These are phyloP conservation scores for Fomitopsis schrenkii DNA, from an alignment of 1,284 basidiomycete genomes.

Conservation along the genomic window DNA sequence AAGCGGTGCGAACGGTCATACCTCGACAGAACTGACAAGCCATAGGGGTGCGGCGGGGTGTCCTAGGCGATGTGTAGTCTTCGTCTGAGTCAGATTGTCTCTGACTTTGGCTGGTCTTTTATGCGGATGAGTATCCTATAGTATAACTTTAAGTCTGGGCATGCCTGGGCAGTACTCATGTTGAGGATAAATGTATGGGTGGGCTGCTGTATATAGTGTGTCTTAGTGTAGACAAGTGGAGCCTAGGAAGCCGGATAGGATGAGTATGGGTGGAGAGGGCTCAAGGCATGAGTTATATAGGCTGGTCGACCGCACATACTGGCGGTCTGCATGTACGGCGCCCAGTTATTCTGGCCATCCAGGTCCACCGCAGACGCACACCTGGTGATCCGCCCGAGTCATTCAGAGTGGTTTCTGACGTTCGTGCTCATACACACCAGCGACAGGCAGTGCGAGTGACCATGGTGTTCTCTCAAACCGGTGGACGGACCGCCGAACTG, in stretches of 20 bases:
- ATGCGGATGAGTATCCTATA: background rate
- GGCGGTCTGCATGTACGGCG: background rate
- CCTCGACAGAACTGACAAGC: constrained; percentile 30
- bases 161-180: background rate
- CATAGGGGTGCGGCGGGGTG: constrained; percentile 29
- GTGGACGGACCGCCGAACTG: background rate
- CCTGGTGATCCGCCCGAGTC: background rate
- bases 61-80: constrained; percentile 25
- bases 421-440: background rate
- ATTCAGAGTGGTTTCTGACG: background rate
- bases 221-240: background rate
- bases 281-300: background rate
- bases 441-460: background rate
- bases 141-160: no score
- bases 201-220: background rate
- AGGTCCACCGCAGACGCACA: background rate
- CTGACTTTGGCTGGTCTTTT: constrained; percentile 2
- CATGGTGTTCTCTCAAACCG: background rate
- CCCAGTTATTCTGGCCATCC: background rate
- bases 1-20: background rate
- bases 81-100: constrained; percentile 27
- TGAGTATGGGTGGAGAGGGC: background rate
- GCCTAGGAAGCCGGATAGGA: background rate
- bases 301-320: background rate
- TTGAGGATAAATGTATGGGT: no score